Percentiles rank a stretch among this genome's conserved stretches.
These are phyloP conservation scores for Podaxis pistillaris DNA, from an alignment of 768 basidiomycete genomes.

Conservation along the genomic window DNA sequence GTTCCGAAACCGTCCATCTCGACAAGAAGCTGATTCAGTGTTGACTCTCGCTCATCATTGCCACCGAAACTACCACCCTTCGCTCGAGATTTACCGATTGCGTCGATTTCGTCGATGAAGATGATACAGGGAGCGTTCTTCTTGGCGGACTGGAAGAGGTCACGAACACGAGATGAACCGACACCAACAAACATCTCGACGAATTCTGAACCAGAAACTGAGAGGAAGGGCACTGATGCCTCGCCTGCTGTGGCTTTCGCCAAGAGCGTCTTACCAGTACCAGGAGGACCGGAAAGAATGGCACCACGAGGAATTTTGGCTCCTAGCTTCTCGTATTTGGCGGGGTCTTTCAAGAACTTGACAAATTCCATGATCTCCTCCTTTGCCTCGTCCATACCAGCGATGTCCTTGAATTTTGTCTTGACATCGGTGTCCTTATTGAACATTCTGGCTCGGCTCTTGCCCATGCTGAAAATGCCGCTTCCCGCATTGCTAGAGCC, in stretches of 20 bases:
- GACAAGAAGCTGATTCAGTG: conserved; percentile 94
- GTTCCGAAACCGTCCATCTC: conserved; percentile 99
- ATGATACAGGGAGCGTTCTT: conserved; percentile 99
- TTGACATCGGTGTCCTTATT: conserved; percentile 96
- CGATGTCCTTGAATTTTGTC: conserved; percentile 94
- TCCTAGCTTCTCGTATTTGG: conserved; percentile 92
- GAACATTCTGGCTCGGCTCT: conserved; percentile 91
- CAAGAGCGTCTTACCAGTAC: conserved; percentile 96
- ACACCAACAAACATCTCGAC: conserved; percentile 99
- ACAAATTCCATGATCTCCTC: conserved; percentile 99
- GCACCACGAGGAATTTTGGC: conserved; percentile 97
- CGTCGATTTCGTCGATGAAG: conserved; percentile 99
- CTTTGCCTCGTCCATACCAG: conserved; percentile 99
- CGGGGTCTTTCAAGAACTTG: conserved; percentile 95
- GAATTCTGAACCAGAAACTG: conserved; percentile 98
- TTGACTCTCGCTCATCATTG: conserved; percentile 97
- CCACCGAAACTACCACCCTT: conserved; percentile 75
- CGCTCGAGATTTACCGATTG: conserved; percentile 93
- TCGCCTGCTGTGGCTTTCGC: conserved; percentile 99
- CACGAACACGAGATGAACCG: conserved; percentile 94
- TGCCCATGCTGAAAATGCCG: conserved; percentile 96
- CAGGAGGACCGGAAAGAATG: conserved; percentile 93
- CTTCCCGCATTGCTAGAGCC: conserved; percentile 66
- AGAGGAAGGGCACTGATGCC: conserved; percentile 96
- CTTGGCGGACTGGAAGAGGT: conserved; percentile 96